Conservation (phyloP, 345 rosid genomes). For the Pelargonium nanum region DNA sequence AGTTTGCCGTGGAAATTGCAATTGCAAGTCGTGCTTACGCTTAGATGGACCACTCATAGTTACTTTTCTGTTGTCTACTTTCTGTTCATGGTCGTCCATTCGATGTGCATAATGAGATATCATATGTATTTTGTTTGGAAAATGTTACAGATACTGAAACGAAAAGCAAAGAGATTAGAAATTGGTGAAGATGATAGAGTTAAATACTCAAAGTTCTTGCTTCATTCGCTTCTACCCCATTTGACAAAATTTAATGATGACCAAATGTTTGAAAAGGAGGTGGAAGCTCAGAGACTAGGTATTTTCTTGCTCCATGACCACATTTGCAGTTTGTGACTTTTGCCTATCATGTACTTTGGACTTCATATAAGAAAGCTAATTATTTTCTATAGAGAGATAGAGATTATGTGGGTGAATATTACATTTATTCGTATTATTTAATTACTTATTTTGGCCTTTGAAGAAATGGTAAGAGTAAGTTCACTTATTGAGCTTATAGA, state of each 20-base stretch:
- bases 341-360: background rate
- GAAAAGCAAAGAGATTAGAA: background rate
- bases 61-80: background rate
- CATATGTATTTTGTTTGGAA: background rate
- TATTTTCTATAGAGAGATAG: too few relatives aligned
- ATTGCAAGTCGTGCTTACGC: background rate
- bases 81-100: background rate
- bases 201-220: conserved; percentile 24
- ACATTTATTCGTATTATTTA: too few relatives aligned
- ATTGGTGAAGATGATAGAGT: conserved; percentile 13
- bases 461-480: too few relatives aligned
- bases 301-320: conserved; percentile 6
- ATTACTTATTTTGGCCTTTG: too few relatives aligned
- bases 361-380: background rate
- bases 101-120: background rate
- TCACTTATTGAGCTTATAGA: too few relatives aligned
- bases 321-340: background rate
- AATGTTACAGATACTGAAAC: background rate
- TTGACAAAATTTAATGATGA: conserved; percentile 33
- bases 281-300: conserved; percentile 43
- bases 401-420: background rate
- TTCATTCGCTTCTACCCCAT: conserved; percentile 35
- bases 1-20: background rate
- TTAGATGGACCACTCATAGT: background rate
- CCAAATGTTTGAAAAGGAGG: conserved; percentile 33